A percentile compares a stretch with the other conserved stretches of the same genome.
These are phyloP conservation scores for Backusella sp. DNA, from an alignment of 192 early-diverging fungal species.

Conservation along the genomic window DNA sequence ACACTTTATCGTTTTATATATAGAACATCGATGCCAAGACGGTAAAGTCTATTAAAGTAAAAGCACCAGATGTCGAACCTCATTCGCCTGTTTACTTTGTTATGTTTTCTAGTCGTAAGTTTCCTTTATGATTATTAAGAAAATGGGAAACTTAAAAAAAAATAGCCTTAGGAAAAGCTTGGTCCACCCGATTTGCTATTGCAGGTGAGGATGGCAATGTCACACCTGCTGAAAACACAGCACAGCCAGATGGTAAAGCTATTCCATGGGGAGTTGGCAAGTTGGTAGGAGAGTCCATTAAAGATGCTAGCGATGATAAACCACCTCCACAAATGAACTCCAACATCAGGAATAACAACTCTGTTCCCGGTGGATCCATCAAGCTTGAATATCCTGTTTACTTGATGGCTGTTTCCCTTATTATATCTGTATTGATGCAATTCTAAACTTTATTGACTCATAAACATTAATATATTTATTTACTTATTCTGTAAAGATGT, in stretches of 20 bases:
- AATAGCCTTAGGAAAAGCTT: background rate
- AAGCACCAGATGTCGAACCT: slow-evolving; percentile 25
- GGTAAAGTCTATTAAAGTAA: slow-evolving; percentile 19
- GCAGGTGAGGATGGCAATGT: slow-evolving; percentile 13
- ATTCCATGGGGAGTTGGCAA: slow-evolving; percentile 36
- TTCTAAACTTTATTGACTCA: background rate
- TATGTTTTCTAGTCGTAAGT: slow-evolving; percentile 34
- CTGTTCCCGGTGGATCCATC: background rate
- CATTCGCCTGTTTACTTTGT: slow-evolving; percentile 36
- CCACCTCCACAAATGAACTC: background rate
- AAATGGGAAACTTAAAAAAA: background rate
- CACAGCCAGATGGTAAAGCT: slow-evolving; percentile 26
- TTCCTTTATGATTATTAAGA: background rate
- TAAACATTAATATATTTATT: background rate
- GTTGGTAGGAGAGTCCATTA: background rate
- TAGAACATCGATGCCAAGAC: slow-evolving; percentile 27
- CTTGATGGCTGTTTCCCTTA: background rate
- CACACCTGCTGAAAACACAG: slow-evolving; percentile 5
- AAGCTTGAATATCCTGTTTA: background rate
- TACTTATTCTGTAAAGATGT: background rate
- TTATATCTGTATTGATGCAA: background rate
- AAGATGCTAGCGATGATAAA: background rate
- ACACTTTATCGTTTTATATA: background rate
- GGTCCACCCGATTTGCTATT: slow-evolving; percentile 38
- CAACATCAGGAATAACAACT: background rate